Percentiles rank a stretch among this genome's conserved stretches.
Evolutionary conservation across 805 yeast species (phyloP).

Genomic region (Teunomyces kruisii): DNA sequence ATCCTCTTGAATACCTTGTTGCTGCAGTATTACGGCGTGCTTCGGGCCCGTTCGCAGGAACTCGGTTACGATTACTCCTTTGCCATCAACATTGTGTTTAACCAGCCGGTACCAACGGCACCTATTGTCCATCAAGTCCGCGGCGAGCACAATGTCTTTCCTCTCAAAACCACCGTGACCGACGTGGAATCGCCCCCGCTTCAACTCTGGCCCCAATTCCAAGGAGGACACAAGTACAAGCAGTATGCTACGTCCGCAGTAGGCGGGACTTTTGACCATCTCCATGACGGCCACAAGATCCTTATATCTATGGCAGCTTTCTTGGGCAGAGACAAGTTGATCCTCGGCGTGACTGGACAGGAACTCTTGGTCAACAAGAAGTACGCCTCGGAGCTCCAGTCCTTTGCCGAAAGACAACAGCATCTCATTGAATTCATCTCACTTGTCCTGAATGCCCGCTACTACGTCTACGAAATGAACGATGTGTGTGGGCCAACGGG

Average conservation of each 20-base stretch:
- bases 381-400: conserved; percentile 62
- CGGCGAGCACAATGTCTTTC: background rate
- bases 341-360: conserved; percentile 83
- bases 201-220: background rate
- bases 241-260: conserved; percentile 50
- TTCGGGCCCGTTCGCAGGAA: conserved; percentile 19
- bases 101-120: conserved; percentile 9
- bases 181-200: background rate
- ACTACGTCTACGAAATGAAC: conserved; percentile 61
- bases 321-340: conserved; percentile 52
- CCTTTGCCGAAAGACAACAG: conserved; percentile 50
- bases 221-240: background rate
- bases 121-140: background rate
- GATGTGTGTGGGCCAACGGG: conserved; percentile 97
- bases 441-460: conserved; percentile 21
- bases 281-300: conserved; percentile 94
- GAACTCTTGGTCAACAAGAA: conserved; percentile 73
- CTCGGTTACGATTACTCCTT: conserved; percentile 25
- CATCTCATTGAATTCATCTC: conserved; percentile 50
- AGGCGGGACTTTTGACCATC: conserved; percentile 97
- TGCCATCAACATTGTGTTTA: conserved; percentile 30
- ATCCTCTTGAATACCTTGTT: conserved; percentile 27
- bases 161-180: background rate
- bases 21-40: conserved; percentile 26
- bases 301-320: conserved; percentile 72